phyloP scores from a whole-genome alignment of 2,329 filamentous ascomycete species.

The Trichophyton benhamiae region DNA sequence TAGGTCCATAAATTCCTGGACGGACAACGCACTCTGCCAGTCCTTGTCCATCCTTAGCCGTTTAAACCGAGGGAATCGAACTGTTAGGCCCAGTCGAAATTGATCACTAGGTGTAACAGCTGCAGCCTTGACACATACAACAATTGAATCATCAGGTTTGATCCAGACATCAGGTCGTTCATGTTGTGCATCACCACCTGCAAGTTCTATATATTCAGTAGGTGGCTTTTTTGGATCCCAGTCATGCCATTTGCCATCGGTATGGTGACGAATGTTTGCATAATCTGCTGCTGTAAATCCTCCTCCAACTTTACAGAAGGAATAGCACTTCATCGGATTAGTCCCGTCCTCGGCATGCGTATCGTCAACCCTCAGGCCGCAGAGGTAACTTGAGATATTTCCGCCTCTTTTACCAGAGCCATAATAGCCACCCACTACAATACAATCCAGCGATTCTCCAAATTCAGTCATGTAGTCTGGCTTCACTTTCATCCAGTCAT shows the following conservation, averaged over 20 bases:
- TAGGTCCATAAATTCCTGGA: constrained; percentile 64
- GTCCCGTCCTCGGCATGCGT: constrained; percentile 45
- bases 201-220: constrained; percentile 65
- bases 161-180: constrained; percentile 92
- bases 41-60: constrained; percentile 65
- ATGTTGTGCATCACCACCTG: constrained; percentile 59
- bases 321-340: constrained; percentile 65
- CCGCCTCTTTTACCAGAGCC: constrained; percentile 79
- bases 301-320: constrained; percentile 98
- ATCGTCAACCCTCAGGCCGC: constrained; percentile 65
- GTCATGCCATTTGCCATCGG: constrained; percentile 79
- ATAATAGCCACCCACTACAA: constrained; percentile 86
- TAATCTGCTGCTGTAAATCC: constrained; percentile 81
- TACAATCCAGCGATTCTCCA: constrained; percentile 80
- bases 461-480: constrained; percentile 97
- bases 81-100: constrained; percentile 63
- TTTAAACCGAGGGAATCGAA: constrained; percentile 87
- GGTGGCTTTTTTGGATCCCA: constrained; percentile 74
- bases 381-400: constrained; percentile 73
- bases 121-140: constrained; percentile 79
- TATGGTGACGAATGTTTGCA: constrained; percentile 65
- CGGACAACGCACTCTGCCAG: constrained; percentile 68
- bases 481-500: constrained; percentile 98
- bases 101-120: constrained; percentile 62
- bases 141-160: constrained; percentile 71